Conservation (phyloP, 2,329 filamentous ascomycete genomes). For the Colletotrichum kahawae region DNA sequence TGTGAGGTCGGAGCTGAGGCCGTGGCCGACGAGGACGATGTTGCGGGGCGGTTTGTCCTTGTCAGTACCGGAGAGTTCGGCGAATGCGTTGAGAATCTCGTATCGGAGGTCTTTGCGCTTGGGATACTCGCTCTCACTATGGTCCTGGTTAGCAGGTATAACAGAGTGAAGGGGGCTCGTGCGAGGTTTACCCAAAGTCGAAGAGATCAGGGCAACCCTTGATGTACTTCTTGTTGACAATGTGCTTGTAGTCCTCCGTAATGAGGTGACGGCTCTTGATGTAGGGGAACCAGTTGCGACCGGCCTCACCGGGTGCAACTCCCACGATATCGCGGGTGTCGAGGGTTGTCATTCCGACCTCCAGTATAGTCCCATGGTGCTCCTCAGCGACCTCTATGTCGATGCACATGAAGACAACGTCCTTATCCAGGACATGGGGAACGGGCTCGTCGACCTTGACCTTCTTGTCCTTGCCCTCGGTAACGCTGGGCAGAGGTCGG, state of each 20-base stretch:
- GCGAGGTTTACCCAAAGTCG: slow-evolving; percentile 68
- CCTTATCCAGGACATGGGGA: not conserved
- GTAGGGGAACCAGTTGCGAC: slow-evolving; percentile 68
- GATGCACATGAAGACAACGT: slow-evolving; percentile 71
- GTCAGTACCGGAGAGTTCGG: slow-evolving; percentile 21
- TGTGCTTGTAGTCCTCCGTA: slow-evolving; percentile 69
- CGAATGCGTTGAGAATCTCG: slow-evolving; percentile 42
- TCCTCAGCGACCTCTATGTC: slow-evolving; percentile 85
- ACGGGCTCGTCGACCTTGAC: not conserved
- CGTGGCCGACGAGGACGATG: slow-evolving; percentile 75
- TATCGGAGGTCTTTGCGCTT: slow-evolving; percentile 34
- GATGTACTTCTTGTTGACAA: slow-evolving; percentile 73
- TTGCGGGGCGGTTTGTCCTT: slow-evolving; percentile 35
- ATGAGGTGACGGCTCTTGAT: slow-evolving; percentile 79
- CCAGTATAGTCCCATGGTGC: slow-evolving; percentile 72
- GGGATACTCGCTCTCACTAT: slow-evolving; percentile 48
- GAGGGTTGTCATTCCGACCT: slow-evolving; percentile 83
- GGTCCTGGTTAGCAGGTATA: not conserved
- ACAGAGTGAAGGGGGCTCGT: not conserved
- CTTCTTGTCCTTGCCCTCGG: not conserved
- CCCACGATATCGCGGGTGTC: slow-evolving; percentile 66
- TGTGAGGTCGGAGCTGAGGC: slow-evolving; percentile 69
- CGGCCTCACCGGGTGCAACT: slow-evolving; percentile 64
- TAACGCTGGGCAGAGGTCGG: not conserved
- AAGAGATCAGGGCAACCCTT: slow-evolving; percentile 76